These are phyloP conservation scores for Suhomyces prunicola DNA, from an alignment of 805 yeast genomes.

Conservation along the genomic window DNA sequence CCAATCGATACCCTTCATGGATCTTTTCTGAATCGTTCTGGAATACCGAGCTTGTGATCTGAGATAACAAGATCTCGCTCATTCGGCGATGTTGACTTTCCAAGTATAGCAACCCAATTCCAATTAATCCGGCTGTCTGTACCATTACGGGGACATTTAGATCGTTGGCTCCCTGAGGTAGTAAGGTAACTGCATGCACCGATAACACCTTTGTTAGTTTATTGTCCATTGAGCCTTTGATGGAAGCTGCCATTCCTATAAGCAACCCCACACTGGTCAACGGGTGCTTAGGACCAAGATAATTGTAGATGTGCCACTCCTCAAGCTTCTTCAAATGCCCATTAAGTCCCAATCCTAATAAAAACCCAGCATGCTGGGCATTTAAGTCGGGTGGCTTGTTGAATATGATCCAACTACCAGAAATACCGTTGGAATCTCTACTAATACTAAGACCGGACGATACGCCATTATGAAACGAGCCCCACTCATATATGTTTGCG, in stretches of 20 bases:
- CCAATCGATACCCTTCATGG: constrained; percentile 77
- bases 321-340: constrained; percentile 82
- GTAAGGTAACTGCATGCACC: constrained; percentile 86
- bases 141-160: constrained; percentile 78
- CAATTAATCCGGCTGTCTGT: constrained; percentile 88
- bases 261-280: constrained; percentile 82
- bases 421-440: constrained; percentile 60
- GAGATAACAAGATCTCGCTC: constrained; percentile 74
- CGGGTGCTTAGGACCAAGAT: constrained; percentile 83
- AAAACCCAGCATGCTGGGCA: constrained; percentile 90
- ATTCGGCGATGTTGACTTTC: constrained; percentile 80
- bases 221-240: constrained; percentile 76
- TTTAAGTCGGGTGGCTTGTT: constrained; percentile 69
- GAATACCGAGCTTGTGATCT: constrained; percentile 53
- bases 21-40: constrained; percentile 56
- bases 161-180: constrained; percentile 90
- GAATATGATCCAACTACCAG: constrained; percentile 90
- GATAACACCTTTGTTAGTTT: constrained; percentile 87
- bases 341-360: constrained; percentile 87
- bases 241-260: constrained; percentile 90
- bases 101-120: constrained; percentile 80
- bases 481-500: constrained; percentile 65
- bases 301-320: constrained; percentile 96
- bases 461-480: constrained; percentile 88
- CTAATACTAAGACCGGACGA: constrained; percentile 81